Conservation (phyloP, 2,329 filamentous ascomycete species). For the Cercospora zeae-maydis region DNA sequence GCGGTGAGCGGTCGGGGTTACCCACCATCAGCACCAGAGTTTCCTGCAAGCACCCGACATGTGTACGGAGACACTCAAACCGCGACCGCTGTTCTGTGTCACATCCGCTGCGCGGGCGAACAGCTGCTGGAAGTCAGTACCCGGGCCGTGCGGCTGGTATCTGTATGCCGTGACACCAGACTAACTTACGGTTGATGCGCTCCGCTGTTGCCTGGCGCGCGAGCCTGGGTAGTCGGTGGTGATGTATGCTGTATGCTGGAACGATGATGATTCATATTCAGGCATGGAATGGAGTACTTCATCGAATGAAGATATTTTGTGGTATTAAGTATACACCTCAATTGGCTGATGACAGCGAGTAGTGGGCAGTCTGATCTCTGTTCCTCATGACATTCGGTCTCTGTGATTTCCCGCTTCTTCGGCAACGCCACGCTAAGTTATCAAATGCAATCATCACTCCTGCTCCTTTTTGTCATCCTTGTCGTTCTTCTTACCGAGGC, state of each 20-base stretch:
- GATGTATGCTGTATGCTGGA: too few relatives aligned
- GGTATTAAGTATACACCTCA: not conserved
- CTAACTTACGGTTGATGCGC: constrained; percentile 1
- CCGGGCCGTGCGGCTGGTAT: constrained; percentile 9
- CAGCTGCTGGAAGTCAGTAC: constrained; percentile 7
- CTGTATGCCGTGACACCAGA: constrained; percentile 16
- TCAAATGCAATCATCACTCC: not conserved
- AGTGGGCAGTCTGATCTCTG: not conserved
- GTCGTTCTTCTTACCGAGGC: constrained; percentile 22
- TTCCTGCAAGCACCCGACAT: not conserved
- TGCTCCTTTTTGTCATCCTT: constrained; percentile 13
- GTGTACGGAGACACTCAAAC: not conserved
- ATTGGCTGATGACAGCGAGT: not conserved
- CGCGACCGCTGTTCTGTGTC: constrained; percentile 12
- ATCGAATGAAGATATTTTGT: not conserved
- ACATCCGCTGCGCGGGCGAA: constrained; percentile 7
- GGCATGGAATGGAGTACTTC: not conserved
- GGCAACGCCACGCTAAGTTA: constrained; percentile 7
- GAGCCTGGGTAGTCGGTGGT: not conserved
- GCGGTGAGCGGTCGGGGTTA: too few relatives aligned
- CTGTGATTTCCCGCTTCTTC: not conserved
- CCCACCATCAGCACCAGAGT: too few relatives aligned
- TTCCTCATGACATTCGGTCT: not conserved
- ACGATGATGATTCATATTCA: too few relatives aligned
- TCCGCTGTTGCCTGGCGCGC: not conserved